Evolutionary conservation across 306 rosid species (phyloP), one percentile per base, ranked within the genome.

Genomic region (Lotus japonicus): DNA sequence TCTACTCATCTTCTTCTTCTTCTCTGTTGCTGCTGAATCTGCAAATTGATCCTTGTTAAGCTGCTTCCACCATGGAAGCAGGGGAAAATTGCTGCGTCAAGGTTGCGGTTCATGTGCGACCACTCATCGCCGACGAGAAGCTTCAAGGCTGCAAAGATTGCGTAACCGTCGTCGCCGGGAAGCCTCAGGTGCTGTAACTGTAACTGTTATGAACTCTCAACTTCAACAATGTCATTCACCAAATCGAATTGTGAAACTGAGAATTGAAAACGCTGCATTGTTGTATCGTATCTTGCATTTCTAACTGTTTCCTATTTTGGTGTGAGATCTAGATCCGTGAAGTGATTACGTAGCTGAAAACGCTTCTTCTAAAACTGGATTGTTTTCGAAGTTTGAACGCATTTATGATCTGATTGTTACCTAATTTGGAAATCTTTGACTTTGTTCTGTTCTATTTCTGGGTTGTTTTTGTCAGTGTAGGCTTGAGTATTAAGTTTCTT

Each of bases 91-190:
- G 99, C 60, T 91, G 97, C 55, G 97, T 95, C 0, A 95, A 88
- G 75, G 99, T 95, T 16, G 99, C 97, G 42, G 97, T 95, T 28
- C 95, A 95, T 78, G 86, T 89, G 58, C 90, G 99, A 49, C 99
- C 99, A 36, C 91, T 95, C 76, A 86, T 95, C 86, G 83, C 87
- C 60, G 97, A 95, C 68, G 99, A 95, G 88, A 85, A 87, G 70
- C 92, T 89, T 71, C 97, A 91, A 75, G 99, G 99, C 0, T 95
- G 99, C 83, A 91, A 95, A 73, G 99, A 95, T 73, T 95, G 99
- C 28, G 97, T 95, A 81, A 88, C 95, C 68, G 95, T 91, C 79
- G 87, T 87, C 38, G 21, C 86, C 15, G 89, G 88, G 59, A 95
- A 95, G 89, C 99, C 97, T 77, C 99, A 95, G 99, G 99, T 95